These are phyloP conservation scores for Suhomyces faveliae DNA, from an alignment of 805 yeast genomes.

Conservation along the genomic window DNA sequence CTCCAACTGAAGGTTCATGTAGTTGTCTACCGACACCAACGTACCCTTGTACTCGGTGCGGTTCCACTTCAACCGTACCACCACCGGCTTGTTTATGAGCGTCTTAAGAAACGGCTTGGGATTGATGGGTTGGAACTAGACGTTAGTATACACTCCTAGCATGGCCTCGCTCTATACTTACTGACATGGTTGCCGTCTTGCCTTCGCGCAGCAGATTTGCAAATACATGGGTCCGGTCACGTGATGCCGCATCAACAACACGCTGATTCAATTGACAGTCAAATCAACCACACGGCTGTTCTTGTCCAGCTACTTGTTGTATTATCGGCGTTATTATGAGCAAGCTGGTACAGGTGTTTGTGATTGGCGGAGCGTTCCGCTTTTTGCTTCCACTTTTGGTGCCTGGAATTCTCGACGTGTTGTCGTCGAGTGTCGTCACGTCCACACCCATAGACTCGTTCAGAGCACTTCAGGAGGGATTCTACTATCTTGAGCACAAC, in stretches of 20 bases:
- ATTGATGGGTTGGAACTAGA: constrained; percentile 60
- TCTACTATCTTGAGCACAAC: constrained; percentile 40
- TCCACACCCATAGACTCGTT: constrained; percentile 75
- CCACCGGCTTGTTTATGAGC: constrained; percentile 65
- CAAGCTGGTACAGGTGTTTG: constrained; percentile 21
- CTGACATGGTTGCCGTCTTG: background rate
- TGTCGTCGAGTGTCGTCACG: constrained; percentile 51
- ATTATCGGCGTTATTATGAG: constrained; percentile 16
- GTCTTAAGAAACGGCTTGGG: constrained; percentile 89
- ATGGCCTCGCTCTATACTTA: background rate
- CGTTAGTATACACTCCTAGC: background rate
- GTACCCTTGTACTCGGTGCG: constrained; percentile 82
- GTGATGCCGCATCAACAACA: background rate
- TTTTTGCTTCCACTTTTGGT: constrained; percentile 34
- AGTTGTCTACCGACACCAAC: constrained; percentile 78
- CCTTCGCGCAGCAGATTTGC: background rate
- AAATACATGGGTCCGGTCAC: background rate
- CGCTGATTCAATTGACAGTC: too few relatives aligned
- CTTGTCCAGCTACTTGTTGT: too few relatives aligned
- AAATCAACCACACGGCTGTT: too few relatives aligned
- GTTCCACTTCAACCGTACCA: constrained; percentile 87
- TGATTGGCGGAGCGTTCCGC: constrained; percentile 32
- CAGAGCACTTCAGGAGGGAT: constrained; percentile 43
- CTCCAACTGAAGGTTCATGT: constrained; percentile 82
- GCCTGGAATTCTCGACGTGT: constrained; percentile 26